Percentiles rank a stretch among this genome's conserved stretches.
Evolutionary conservation across 176 grass and related monocot species (phyloP).

Genomic region (Cenchrus purpureus): DNA sequence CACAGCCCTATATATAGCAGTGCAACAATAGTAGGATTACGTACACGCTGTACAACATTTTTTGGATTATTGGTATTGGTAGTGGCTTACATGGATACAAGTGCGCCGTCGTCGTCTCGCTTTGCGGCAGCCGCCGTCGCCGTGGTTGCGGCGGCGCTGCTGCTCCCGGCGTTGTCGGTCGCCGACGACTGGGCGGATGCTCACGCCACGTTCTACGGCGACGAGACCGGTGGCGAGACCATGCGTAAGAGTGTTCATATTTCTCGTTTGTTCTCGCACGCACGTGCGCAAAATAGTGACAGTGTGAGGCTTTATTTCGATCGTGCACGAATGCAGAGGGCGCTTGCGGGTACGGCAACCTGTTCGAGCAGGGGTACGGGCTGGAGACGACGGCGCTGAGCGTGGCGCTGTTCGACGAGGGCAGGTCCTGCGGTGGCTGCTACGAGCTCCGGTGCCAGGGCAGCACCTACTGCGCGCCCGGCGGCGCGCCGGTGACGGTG

Average conservation of each 20-base stretch:
- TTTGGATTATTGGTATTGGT: background rate
- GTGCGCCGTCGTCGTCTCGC: background rate
- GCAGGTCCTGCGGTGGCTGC: slow-evolving; percentile 36
- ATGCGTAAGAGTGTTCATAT: slow-evolving; percentile 1
- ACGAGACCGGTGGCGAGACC: slow-evolving; percentile 22
- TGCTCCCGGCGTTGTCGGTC: background rate
- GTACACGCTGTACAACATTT: background rate
- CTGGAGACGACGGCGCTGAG: slow-evolving; percentile 35
- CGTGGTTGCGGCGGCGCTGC: background rate
- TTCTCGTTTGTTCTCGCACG: background rate
- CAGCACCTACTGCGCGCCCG: background rate
- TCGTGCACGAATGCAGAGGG: slow-evolving; percentile 10
- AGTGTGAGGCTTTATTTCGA: no score
- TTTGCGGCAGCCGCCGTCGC: background rate
- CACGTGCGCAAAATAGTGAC: background rate
- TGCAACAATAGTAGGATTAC: background rate
- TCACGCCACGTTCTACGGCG: slow-evolving; percentile 40
- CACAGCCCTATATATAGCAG: background rate
- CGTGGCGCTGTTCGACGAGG: slow-evolving; percentile 39
- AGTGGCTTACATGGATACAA: background rate
- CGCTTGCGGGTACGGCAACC: slow-evolving; percentile 35
- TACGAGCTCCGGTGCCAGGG: background rate
- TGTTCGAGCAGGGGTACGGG: slow-evolving; percentile 32
- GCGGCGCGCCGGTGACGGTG: background rate
- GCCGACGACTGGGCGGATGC: background rate